These are phyloP conservation scores for Populus pruinosa DNA, from an alignment of 345 rosid genomes.

Conservation along the genomic window DNA sequence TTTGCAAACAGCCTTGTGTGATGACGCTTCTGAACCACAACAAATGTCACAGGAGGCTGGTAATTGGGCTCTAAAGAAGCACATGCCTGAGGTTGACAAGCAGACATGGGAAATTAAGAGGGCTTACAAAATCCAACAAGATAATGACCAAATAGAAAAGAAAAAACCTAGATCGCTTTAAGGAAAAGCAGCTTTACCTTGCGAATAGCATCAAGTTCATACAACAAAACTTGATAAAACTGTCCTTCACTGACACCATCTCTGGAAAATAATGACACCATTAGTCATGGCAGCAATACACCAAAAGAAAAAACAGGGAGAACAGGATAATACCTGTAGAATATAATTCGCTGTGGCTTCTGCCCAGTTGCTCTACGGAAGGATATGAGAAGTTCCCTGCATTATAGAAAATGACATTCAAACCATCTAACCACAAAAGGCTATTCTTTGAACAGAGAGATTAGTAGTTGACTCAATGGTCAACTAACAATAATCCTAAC, in stretches of 20 bases:
- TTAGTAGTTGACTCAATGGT: neutral
- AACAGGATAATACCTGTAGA: conserved; percentile 57
- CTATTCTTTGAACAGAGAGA: neutral
- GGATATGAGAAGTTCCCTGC: conserved; percentile 89
- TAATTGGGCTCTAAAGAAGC: conserved; percentile 94
- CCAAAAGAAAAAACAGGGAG: neutral
- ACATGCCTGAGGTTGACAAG: conserved; percentile 58
- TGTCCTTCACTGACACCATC: conserved; percentile 99
- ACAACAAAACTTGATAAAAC: conserved; percentile 85
- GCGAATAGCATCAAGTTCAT: conserved; percentile 96
- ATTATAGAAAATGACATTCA: neutral
- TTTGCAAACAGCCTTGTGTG: conserved; percentile 96
- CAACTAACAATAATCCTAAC: neutral
- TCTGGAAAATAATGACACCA: conserved; percentile 32
- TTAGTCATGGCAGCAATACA: neutral
- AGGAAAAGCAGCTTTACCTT: conserved; percentile 46
- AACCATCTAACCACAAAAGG: neutral
- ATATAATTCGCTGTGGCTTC: conserved; percentile 89
- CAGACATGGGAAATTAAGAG: neutral
- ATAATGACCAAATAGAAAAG: neutral
- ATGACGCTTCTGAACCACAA: conserved; percentile 98
- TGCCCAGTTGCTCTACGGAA: conserved; percentile 93
- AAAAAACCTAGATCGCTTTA: neutral
- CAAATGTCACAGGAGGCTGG: conserved; percentile 99
- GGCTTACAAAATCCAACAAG: neutral